These are phyloP conservation scores for Nitzschia sp. DNA, from an alignment of 108 stramenopile species.

Conservation along the genomic window DNA sequence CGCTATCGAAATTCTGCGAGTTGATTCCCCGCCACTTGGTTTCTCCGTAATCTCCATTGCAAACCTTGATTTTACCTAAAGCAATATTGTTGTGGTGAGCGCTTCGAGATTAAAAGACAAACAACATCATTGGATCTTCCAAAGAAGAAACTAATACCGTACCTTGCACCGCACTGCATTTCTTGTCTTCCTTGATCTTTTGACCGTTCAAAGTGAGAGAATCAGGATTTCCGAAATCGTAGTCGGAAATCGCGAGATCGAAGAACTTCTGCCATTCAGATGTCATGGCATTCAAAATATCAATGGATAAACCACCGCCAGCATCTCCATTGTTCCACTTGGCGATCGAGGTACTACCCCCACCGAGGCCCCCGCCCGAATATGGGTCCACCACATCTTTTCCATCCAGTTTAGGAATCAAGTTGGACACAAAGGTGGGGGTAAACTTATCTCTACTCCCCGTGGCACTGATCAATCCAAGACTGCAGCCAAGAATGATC, in stretches of 20 bases:
- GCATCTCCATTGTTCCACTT: conserved; percentile 43
- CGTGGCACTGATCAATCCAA: conserved; percentile 28
- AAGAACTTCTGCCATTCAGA: conserved; percentile 58
- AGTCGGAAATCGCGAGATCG: conserved; percentile 48
- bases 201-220: conserved; percentile 43
- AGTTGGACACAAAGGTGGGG: background rate
- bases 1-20: conserved; percentile 14
- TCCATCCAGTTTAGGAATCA: conserved; percentile 43
- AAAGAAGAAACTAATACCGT: background rate
- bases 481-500: conserved; percentile 23
- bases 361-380: too few relatives aligned
- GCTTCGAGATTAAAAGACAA: too few relatives aligned
- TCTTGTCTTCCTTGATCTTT: conserved; percentile 31
- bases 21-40: conserved; percentile 48
- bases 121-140: too few relatives aligned
- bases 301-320: conserved; percentile 52
- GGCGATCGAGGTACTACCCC: background rate
- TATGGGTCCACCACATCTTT: conserved; percentile 35
- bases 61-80: conserved; percentile 56
- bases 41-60: conserved; percentile 58
- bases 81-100: too few relatives aligned
- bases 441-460: conserved; percentile 35
- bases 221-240: conserved; percentile 74
- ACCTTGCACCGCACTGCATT: conserved; percentile 31
- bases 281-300: conserved; percentile 65